Percentiles rank a stretch among this genome's conserved stretches.
Conservation (phyloP, 345 rosid species). For the Pistacia integerrima region DNA sequence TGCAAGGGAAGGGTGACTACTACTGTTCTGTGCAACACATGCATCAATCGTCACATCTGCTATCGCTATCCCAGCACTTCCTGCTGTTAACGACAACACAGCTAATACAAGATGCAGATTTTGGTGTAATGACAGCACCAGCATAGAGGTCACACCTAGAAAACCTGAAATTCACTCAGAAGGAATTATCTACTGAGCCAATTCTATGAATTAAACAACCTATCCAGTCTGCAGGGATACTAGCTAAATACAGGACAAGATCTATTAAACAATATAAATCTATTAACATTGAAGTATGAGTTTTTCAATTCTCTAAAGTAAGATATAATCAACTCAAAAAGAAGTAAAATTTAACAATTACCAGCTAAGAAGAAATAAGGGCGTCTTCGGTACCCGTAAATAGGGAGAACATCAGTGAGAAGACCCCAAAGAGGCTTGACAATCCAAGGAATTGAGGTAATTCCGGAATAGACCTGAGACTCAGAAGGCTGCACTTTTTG, state of each 20-base stretch:
- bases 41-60: constrained; percentile 98
- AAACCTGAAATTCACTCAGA: constrained; percentile 51
- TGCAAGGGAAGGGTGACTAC: constrained; percentile 67
- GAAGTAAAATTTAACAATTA: constrained; percentile 19
- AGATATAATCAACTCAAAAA: neutral
- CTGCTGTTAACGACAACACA: constrained; percentile 59
- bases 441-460: constrained; percentile 74
- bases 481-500: constrained; percentile 72
- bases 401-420: constrained; percentile 89
- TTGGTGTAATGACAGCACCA: constrained; percentile 61
- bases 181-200: neutral
- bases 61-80: constrained; percentile 78
- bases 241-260: neutral
- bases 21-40: constrained; percentile 88
- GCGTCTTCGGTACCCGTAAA: constrained; percentile 78
- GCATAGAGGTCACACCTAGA: constrained; percentile 69
- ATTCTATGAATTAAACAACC: neutral
- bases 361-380: constrained; percentile 91
- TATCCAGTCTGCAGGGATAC: neutral
- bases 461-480: constrained; percentile 14
- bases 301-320: neutral
- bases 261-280: neutral
- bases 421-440: constrained; percentile 94
- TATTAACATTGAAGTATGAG: no score
- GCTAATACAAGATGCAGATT: constrained; percentile 75